A percentile compares a stretch with the other conserved stretches of the same genome.
These are phyloP conservation scores for Candida cerambycidarum DNA, from an alignment of 805 yeast species.

Conservation along the genomic window DNA sequence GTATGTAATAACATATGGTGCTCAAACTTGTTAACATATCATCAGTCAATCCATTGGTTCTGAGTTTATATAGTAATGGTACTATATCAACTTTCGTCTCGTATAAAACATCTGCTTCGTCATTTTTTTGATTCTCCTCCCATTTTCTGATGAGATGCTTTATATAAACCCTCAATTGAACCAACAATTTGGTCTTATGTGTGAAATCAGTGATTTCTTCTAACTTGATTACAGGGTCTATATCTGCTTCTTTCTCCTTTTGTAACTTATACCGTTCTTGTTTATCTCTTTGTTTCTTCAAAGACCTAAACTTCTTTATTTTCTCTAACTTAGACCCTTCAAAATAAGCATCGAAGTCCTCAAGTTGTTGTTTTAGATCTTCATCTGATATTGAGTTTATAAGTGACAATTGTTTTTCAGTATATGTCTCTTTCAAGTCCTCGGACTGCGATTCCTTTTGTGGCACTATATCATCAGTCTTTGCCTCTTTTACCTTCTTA, in stretches of 20 bases:
- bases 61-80: slow-evolving; percentile 43
- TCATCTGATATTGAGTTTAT: slow-evolving; percentile 22
- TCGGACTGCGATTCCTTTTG: not conserved
- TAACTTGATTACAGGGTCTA: slow-evolving; percentile 17
- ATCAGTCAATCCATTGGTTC: slow-evolving; percentile 37
- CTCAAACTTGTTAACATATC: slow-evolving; percentile 55
- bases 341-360: slow-evolving; percentile 18
- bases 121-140: slow-evolving; percentile 24
- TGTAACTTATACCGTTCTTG: slow-evolving; percentile 24
- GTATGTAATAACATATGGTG: slow-evolving; percentile 62
- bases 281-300: slow-evolving; percentile 11
- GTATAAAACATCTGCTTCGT: slow-evolving; percentile 19
- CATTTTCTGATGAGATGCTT: slow-evolving; percentile 46
- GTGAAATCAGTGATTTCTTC: slow-evolving; percentile 28
- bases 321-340: slow-evolving; percentile 19
- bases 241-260: slow-evolving; percentile 25
- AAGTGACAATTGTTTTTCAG: slow-evolving; percentile 8
- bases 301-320: slow-evolving; percentile 19
- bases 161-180: slow-evolving; percentile 49
- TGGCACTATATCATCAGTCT: not conserved
- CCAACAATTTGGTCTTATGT: slow-evolving; percentile 26
- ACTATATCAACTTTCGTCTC: slow-evolving; percentile 50
- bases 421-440: not conserved
- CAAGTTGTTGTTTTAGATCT: slow-evolving; percentile 22
- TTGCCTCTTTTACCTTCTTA: not conserved